phyloP scores from a whole-genome alignment of 1,284 basidiomycete genomes.

The Irpex rosettiformis region DNA sequence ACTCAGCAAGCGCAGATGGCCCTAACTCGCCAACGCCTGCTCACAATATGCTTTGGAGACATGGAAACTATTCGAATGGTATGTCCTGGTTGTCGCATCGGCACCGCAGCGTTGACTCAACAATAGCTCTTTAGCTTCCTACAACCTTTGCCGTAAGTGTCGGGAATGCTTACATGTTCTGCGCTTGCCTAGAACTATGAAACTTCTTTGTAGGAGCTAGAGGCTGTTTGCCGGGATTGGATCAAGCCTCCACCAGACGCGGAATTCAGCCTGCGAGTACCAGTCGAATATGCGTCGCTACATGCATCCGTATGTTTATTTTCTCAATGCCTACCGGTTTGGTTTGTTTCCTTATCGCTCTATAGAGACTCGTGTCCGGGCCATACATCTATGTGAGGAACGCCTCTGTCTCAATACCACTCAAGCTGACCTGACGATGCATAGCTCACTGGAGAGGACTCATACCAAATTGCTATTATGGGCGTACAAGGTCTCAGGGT shows the following conservation, averaged over 20 bases:
- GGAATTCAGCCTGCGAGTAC: conserved; percentile 67
- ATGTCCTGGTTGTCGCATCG: conserved; percentile 21
- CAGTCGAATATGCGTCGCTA: conserved; percentile 78
- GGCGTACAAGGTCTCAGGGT: conserved; percentile 75
- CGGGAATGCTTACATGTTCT: background rate
- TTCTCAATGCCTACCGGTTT: conserved; percentile 16
- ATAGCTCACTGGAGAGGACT: conserved; percentile 76
- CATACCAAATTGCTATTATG: conserved; percentile 77
- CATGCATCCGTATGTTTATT: conserved; percentile 62
- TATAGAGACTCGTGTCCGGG: conserved; percentile 70
- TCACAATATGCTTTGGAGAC: conserved; percentile 77
- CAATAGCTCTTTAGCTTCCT: conserved; percentile 47
- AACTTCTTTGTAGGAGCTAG: conserved; percentile 58
- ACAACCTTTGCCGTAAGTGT: conserved; percentile 50
- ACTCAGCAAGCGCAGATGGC: conserved; percentile 49
- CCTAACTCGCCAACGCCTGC: conserved; percentile 63
- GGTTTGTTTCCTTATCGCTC: too few relatives aligned
- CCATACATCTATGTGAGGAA: conserved; percentile 71
- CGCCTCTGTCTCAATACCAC: background rate
- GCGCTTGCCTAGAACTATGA: background rate
- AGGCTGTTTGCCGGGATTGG: conserved; percentile 76
- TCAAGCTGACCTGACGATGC: conserved; percentile 11
- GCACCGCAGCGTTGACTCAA: conserved; percentile 9
- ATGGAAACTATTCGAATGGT: conserved; percentile 82
- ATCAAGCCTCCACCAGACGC: conserved; percentile 77